A percentile compares a stretch with the other conserved stretches of the same genome.
phyloP scores from a whole-genome alignment of 169 alveolate genomes.

The Eimeria sp. region DNA sequence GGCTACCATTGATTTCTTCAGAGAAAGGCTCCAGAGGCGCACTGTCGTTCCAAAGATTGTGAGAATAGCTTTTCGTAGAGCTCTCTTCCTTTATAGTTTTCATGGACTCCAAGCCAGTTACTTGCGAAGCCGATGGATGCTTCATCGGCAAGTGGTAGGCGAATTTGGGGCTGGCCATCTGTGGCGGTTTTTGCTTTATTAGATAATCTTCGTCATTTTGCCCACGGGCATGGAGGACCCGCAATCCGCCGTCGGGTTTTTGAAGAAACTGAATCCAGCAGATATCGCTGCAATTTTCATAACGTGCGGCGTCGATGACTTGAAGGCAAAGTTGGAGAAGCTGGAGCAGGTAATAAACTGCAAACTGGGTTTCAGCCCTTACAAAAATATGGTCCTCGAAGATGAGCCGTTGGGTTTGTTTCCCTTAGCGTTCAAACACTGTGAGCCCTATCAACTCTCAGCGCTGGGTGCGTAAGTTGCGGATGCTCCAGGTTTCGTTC shows the following conservation, averaged over 20 bases:
- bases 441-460: neutral
- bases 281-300: conserved; percentile 81
- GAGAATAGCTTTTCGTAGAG: neutral
- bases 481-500: conserved; percentile 64
- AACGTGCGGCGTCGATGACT: conserved; percentile 81
- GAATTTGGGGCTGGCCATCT: neutral
- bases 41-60: conserved; percentile 74
- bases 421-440: neutral
- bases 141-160: neutral
- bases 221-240: conserved; percentile 81
- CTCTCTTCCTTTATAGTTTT: neutral
- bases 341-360: conserved; percentile 71
- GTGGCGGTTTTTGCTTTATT: neutral
- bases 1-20: conserved; percentile 70
- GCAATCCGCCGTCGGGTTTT: conserved; percentile 73
- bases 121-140: neutral
- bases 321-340: conserved; percentile 77
- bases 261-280: conserved; percentile 76
- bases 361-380: neutral
- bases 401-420: neutral
- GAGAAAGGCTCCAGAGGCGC: conserved; percentile 76
- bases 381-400: neutral
- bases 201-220: conserved; percentile 78
- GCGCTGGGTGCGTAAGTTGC: neutral
- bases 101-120: neutral